phyloP scores from a whole-genome alignment of 306 rosid genomes.

The Potentilla sterilis region DNA sequence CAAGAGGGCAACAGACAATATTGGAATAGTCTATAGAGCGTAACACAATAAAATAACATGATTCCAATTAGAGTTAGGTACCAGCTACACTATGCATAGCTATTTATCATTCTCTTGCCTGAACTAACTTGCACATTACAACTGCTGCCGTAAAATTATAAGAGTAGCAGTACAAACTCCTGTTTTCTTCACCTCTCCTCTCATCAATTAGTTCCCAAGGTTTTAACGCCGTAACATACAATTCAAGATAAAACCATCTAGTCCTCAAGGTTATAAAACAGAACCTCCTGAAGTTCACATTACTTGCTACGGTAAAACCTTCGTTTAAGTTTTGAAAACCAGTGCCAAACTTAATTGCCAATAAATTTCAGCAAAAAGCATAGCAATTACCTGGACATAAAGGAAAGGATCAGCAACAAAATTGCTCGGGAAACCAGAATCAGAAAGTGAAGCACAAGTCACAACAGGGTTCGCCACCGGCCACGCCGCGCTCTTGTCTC shows the following conservation, averaged over 20 bases:
- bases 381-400: constrained; percentile 59
- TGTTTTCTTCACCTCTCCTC: not conserved
- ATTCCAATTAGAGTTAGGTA: not conserved
- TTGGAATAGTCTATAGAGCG: not conserved
- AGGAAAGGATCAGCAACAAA: constrained; percentile 99
- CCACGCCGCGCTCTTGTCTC: constrained; percentile 77
- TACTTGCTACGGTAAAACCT: not conserved
- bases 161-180: not conserved
- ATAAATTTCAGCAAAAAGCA: not conserved
- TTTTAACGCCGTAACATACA: not conserved
- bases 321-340: not conserved
- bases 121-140: not conserved
- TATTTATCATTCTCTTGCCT: not conserved
- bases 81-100: not conserved
- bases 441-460: constrained; percentile 90
- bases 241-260: not conserved
- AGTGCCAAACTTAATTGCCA: not conserved
- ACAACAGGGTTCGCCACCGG: constrained; percentile 95
- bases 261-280: not conserved
- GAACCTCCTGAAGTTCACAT: not conserved
- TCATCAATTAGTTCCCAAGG: not conserved
- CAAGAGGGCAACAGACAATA: not conserved
- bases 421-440: constrained; percentile 89
- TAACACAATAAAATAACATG: not conserved
- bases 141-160: not conserved